phyloP scores from a whole-genome alignment of 1,284 basidiomycete genomes.

The Fomitopsis palustris region DNA sequence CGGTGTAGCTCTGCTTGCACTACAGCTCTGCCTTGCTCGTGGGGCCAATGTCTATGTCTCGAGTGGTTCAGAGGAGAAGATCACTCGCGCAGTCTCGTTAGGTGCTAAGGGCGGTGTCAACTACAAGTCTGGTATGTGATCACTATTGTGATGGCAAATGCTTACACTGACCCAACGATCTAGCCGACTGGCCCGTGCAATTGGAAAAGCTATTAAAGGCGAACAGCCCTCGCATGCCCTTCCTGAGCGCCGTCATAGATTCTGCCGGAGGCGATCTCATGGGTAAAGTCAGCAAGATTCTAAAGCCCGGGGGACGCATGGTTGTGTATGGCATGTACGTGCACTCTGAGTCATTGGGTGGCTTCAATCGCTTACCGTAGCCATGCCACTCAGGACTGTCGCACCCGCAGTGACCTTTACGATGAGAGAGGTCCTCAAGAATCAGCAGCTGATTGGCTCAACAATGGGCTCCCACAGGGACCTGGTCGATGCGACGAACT shows the following conservation, averaged over 20 bases:
- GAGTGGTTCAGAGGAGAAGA: slow-evolving; percentile 68
- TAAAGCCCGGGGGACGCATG: slow-evolving; percentile 72
- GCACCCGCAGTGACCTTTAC: slow-evolving; percentile 61
- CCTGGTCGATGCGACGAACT: slow-evolving; percentile 67
- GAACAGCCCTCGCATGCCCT: slow-evolving; percentile 24
- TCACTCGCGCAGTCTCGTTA: slow-evolving; percentile 59
- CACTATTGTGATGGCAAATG: neutral
- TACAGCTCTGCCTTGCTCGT: slow-evolving; percentile 76
- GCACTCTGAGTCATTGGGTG: neutral
- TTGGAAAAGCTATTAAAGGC: slow-evolving; percentile 49
- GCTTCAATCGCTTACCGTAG: neutral
- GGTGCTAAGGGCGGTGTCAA: slow-evolving; percentile 80
- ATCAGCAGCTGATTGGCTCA: slow-evolving; percentile 73
- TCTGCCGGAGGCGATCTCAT: slow-evolving; percentile 79
- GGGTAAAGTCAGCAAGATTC: slow-evolving; percentile 48
- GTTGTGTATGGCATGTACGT: slow-evolving; percentile 73
- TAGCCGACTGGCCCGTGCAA: slow-evolving; percentile 63
- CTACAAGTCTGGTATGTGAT: slow-evolving; percentile 59
- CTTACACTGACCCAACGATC: neutral
- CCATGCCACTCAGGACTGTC: slow-evolving; percentile 52
- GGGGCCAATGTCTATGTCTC: slow-evolving; percentile 86
- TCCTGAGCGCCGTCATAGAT: slow-evolving; percentile 76
- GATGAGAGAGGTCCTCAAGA: slow-evolving; percentile 80
- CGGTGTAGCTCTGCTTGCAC: slow-evolving; percentile 75
- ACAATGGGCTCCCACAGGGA: slow-evolving; percentile 86